Evolutionary conservation across 768 basidiomycete species (phyloP).

Genomic region (Neoboletus magnificus): DNA sequence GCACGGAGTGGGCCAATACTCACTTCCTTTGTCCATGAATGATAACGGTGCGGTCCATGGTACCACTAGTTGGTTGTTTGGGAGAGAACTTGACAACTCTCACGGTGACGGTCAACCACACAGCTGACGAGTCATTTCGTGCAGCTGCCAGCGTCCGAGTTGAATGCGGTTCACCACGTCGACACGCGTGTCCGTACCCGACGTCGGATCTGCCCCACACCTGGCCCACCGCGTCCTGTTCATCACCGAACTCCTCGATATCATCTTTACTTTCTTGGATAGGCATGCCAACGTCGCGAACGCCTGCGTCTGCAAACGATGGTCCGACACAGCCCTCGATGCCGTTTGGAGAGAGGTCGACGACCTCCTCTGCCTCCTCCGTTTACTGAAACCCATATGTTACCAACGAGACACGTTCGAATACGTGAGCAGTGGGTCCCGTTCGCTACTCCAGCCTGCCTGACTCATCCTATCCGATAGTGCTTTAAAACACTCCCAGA

Average conservation of each 20-base stretch:
- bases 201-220: neutral
- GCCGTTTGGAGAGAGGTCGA: conserved; percentile 55
- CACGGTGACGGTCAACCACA: neutral
- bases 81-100: neutral
- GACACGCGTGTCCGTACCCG: neutral
- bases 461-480: conserved; percentile 25
- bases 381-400: conserved; percentile 46
- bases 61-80: neutral
- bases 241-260: conserved; percentile 59
- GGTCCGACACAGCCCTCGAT: conserved; percentile 58
- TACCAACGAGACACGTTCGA: conserved; percentile 11
- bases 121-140: neutral
- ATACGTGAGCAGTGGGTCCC: conserved; percentile 19
- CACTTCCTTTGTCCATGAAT: neutral
- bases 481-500: conserved; percentile 41
- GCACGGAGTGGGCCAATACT: neutral
- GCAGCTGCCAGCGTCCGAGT: neutral
- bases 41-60: neutral
- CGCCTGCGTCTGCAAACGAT: conserved; percentile 54
- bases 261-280: conserved; percentile 51
- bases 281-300: conserved; percentile 38
- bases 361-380: conserved; percentile 44
- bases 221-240: conserved; percentile 36
- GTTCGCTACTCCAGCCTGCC: neutral
- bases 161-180: neutral